phyloP scores from a whole-genome alignment of 768 basidiomycete genomes.

The Russula lepida region DNA sequence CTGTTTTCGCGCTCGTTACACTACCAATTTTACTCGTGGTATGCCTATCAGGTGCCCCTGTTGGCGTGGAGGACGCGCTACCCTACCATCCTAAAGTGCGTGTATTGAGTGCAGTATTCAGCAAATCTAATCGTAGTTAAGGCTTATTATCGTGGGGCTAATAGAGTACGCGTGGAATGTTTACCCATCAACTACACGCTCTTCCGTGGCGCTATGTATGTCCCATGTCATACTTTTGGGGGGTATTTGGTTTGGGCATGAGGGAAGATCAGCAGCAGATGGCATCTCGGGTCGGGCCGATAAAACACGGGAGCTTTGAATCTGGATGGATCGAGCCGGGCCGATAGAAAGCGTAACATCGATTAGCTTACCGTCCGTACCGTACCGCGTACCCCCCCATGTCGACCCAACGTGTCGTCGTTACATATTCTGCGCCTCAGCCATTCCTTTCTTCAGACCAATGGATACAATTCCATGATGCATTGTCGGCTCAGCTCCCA shows the following conservation, averaged over 20 bases:
- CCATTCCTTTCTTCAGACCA: constrained; percentile 59
- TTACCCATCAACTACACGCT: constrained; percentile 68
- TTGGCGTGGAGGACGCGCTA: constrained; percentile 67
- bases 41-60: constrained; percentile 84
- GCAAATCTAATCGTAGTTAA: constrained; percentile 27
- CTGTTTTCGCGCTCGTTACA: constrained; percentile 90
- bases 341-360: no score
- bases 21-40: constrained; percentile 99
- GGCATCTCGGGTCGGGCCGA: background rate
- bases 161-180: constrained; percentile 88
- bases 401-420: constrained; percentile 47
- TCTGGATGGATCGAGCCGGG: no score
- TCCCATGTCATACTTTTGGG: constrained; percentile 45
- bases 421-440: constrained; percentile 59
- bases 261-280: constrained; percentile 1
- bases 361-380: no score
- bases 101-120: constrained; percentile 16
- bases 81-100: constrained; percentile 54
- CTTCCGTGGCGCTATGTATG: constrained; percentile 47
- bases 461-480: constrained; percentile 61
- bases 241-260: constrained; percentile 47
- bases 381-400: constrained; percentile 15
- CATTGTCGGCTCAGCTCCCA: constrained; percentile 67
- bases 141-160: constrained; percentile 47
- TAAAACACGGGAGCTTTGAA: no score